Percentiles rank a stretch among this genome's conserved stretches.
Evolutionary conservation across 768 basidiomycete genomes (phyloP).

Genomic region (Lentinula edodes): DNA sequence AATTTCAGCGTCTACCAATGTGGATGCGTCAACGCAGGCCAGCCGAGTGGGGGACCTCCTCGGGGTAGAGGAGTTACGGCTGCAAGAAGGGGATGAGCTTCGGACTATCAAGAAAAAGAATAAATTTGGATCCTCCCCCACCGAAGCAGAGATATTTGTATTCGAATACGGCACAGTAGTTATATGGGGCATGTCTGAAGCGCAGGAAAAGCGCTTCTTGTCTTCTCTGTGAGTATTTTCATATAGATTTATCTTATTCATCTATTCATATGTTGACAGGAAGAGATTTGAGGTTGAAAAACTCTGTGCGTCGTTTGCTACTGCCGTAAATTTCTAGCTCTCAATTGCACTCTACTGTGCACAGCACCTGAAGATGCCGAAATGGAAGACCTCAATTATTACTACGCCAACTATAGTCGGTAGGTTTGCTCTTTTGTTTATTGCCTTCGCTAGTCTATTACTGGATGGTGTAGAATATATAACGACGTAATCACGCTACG

Average conservation of each 20-base stretch:
- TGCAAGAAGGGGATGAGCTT: constrained; percentile 23
- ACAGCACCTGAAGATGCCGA: constrained; percentile 83
- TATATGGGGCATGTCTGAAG: constrained; percentile 96
- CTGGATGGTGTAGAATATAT: constrained; percentile 59
- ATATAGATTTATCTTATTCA: constrained; percentile 9
- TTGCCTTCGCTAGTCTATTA: background rate
- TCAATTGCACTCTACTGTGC: background rate
- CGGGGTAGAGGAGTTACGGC: constrained; percentile 66
- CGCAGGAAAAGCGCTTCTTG: constrained; percentile 85
- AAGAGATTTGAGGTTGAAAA: constrained; percentile 93
- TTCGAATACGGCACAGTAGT: constrained; percentile 95
- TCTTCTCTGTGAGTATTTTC: constrained; percentile 70
- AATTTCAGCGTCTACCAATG: constrained; percentile 26
- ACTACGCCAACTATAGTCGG: constrained; percentile 96
- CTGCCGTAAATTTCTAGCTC: background rate
- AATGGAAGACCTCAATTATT: constrained; percentile 96
- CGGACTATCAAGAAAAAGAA: constrained; percentile 48
- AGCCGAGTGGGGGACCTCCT: constrained; percentile 55
- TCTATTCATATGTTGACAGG: constrained; percentile 32
- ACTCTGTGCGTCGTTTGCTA: constrained; percentile 43
- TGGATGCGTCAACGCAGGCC: constrained; percentile 17
- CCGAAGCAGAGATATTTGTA: constrained; percentile 84
- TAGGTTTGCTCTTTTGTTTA: constrained; percentile 24
- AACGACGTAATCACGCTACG: constrained; percentile 96
- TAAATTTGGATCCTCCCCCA: constrained; percentile 61